Evolutionary conservation across 2,329 filamentous ascomycete genomes (phyloP).

Genomic region (Colletotrichum karsti): DNA sequence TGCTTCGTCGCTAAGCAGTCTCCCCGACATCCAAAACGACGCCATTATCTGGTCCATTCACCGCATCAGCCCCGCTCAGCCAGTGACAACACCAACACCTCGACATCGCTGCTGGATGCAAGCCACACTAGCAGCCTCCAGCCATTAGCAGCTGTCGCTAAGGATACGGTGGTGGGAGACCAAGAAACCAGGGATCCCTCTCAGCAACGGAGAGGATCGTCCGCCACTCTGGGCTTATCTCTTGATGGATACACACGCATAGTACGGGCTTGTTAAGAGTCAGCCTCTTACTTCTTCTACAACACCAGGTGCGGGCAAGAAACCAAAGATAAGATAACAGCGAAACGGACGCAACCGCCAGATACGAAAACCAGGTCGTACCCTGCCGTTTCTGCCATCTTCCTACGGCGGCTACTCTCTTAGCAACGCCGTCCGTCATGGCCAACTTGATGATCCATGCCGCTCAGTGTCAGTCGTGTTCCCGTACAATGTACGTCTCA

Average conservation of each 20-base stretch:
- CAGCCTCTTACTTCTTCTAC: background rate
- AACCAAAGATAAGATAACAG: constrained; percentile 9
- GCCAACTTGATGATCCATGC: background rate
- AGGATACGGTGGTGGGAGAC: background rate
- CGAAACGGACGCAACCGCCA: background rate
- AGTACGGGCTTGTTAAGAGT: constrained; percentile 7
- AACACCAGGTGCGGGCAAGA: background rate
- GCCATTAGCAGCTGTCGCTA: background rate
- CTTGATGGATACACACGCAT: constrained; percentile 5
- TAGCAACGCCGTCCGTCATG: background rate
- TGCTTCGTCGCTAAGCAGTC: background rate
- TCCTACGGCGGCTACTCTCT: background rate
- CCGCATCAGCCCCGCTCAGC: constrained; percentile 1
- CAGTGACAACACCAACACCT: constrained; percentile 1
- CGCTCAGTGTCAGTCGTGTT: background rate
- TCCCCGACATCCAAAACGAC: constrained; percentile 7
- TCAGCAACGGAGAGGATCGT: background rate
- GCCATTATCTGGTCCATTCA: constrained; percentile 13
- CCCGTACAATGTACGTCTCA: constrained; percentile 10
- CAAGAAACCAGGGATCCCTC: background rate
- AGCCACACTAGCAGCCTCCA: constrained; percentile 1
- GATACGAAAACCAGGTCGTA: background rate
- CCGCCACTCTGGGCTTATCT: constrained; percentile 15
- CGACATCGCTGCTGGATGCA: background rate
- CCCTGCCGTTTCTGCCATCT: background rate